Conservation (phyloP, 768 basidiomycete genomes). For the Termitomyces sp. region DNA sequence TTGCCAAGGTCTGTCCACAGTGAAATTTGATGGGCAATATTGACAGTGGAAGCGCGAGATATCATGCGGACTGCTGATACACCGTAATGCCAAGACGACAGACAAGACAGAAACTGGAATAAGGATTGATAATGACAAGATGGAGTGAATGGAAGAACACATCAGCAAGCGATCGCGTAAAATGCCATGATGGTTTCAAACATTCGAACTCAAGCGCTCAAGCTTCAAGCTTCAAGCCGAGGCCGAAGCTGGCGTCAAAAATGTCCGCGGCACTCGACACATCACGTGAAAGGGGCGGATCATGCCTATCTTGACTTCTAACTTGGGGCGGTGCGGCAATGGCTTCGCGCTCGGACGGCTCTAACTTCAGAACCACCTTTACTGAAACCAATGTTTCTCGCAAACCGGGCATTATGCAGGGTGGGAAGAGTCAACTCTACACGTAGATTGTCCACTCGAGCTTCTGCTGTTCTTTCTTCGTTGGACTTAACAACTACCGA, state of each 20-base stretch:
- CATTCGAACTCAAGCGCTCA: neutral
- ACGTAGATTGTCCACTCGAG: conserved; percentile 62
- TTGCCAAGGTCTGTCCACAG: neutral
- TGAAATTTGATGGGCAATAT: neutral
- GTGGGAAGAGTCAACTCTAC: conserved; percentile 15
- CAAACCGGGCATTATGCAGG: conserved; percentile 17
- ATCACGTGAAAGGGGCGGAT: neutral
- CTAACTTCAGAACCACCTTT: neutral
- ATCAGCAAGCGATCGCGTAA: neutral
- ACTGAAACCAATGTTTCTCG: conserved; percentile 18
- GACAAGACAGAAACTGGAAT: neutral
- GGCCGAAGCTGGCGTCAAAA: neutral
- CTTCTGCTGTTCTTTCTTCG: conserved; percentile 58
- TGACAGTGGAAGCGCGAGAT: neutral
- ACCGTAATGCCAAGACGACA: neutral
- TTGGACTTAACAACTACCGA: conserved; percentile 53
- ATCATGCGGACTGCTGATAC: neutral
- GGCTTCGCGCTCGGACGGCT: neutral
- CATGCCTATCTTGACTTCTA: neutral
- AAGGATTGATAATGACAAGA: neutral
- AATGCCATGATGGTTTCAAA: neutral
- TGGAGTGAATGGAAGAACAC: neutral
- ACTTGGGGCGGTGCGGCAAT: neutral
- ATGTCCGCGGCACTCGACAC: too few relatives aligned
- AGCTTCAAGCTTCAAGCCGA: too few relatives aligned